Evolutionary conservation across 805 yeast species (phyloP), one percentile per base, ranked within the genome.

Genomic region (Cyberlindnera japonica): DNA sequence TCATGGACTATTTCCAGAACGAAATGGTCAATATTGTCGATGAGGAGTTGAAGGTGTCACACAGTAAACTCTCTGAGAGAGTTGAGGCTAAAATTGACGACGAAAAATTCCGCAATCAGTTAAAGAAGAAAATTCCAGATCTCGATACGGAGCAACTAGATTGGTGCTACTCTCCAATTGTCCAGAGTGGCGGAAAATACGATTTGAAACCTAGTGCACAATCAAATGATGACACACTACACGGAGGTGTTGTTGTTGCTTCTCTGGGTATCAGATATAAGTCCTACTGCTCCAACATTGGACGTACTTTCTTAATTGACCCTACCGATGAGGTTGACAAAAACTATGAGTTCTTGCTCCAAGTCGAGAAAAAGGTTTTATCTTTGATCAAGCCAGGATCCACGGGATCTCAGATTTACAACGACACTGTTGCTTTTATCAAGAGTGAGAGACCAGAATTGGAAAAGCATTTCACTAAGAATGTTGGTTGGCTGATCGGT

Each of bases 151-250:
- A 77, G 46, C 75, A 79, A 48, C 65, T 91, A 16, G 98, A 91
- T 60, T 91, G 97, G 96, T 85, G 95, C 50, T 88, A 86, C 62
- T 79, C 89, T 40, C 97, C 98, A 21, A 85, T 89, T 38, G 74
- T 89, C 38, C 95, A 88, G 65, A 83, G 95, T 51, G 95, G 95
- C 40, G 88, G 87, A 25, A 78, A 79, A 40, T 90, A 80, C 57
- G 95, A 89, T 61, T 69, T 90, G 56, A 81, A 75, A 54, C 90
- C 95, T 31, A 80, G 91, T 42, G 95, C 95, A 1, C 77, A 80
- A 42, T 82, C 95, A 1, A 76, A 77, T 38, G 74, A 77, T 44
- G 75, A 77, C 33, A 76, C 74, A 49, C 67, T 83, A 37, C 73
- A 75, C 35, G 83, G 86, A 8, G 91, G 95, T 18, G 88, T 85